Evolutionary conservation across 768 basidiomycete species (phyloP).

Genomic region (Pleurotus eryngii): DNA sequence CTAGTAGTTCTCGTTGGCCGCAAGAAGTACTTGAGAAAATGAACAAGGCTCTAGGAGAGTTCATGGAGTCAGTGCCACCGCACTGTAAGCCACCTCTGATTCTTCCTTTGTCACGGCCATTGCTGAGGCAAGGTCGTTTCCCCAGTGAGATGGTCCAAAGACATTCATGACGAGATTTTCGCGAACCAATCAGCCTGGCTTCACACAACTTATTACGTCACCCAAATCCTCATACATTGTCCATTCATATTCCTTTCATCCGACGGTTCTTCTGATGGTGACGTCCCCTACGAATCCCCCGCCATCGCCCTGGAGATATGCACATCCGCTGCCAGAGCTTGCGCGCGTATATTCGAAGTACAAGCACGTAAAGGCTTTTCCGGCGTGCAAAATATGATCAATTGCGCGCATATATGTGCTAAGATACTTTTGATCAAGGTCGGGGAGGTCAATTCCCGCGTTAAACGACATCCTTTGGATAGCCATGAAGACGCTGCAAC

Average conservation of each 20-base stretch:
- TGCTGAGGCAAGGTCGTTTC: too few relatives aligned
- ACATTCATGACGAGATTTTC: slow-evolving; percentile 42
- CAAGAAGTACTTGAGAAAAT: slow-evolving; percentile 44
- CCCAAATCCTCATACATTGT: slow-evolving; percentile 66
- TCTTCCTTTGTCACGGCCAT: not conserved
- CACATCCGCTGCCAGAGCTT: slow-evolving; percentile 57
- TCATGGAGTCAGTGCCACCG: slow-evolving; percentile 58
- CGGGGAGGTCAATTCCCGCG: slow-evolving; percentile 55
- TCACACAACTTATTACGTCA: slow-evolving; percentile 56
- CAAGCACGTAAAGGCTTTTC: slow-evolving; percentile 43
- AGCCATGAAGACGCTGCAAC: slow-evolving; percentile 28
- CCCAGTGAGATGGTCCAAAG: slow-evolving; percentile 58
- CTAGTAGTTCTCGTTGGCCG: slow-evolving; percentile 4
- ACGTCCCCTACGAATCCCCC: slow-evolving; percentile 25
- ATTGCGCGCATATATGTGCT: slow-evolving; percentile 47
- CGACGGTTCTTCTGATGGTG: slow-evolving; percentile 9
- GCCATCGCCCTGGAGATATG: slow-evolving; percentile 55
- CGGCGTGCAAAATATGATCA: slow-evolving; percentile 39
- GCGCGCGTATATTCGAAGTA: slow-evolving; percentile 54
- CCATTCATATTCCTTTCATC: slow-evolving; percentile 49
- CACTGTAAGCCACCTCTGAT: slow-evolving; percentile 36
- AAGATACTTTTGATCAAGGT: slow-evolving; percentile 50
- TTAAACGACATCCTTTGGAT: slow-evolving; percentile 27
- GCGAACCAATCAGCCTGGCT: slow-evolving; percentile 58
- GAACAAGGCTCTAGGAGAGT: slow-evolving; percentile 49